Evolutionary conservation across 208 protist species (phyloP).

Genomic region (Angomonas deanei): DNA sequence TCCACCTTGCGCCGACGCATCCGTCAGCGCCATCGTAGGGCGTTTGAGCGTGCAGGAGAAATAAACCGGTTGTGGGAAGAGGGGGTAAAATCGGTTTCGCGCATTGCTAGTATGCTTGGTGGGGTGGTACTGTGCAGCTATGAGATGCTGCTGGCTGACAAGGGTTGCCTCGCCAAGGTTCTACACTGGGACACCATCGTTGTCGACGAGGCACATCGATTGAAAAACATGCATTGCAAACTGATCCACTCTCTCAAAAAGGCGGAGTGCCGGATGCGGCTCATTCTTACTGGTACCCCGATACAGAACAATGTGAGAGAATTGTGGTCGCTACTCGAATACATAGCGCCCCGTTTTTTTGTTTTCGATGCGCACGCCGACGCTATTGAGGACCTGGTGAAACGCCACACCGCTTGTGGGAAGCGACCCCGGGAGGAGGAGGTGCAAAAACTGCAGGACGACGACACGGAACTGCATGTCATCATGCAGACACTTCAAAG

Average conservation of each 20-base stretch:
- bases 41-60: slow-evolving; percentile 33
- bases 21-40: slow-evolving; percentile 28
- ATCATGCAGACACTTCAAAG: slow-evolving; percentile 13
- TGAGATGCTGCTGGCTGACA: slow-evolving; percentile 75
- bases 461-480: background rate
- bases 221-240: slow-evolving; percentile 90
- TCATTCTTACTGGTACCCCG: slow-evolving; percentile 94
- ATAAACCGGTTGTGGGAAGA: slow-evolving; percentile 7
- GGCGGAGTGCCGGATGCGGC: slow-evolving; percentile 83
- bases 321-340: slow-evolving; percentile 98
- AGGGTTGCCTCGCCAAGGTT: slow-evolving; percentile 18
- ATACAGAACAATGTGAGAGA: slow-evolving; percentile 98
- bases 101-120: slow-evolving; percentile 15
- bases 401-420: slow-evolving; percentile 55
- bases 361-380: slow-evolving; percentile 28
- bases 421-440: slow-evolving; percentile 16
- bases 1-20: slow-evolving; percentile 38
- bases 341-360: slow-evolving; percentile 94
- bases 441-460: background rate
- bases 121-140: slow-evolving; percentile 94
- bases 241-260: slow-evolving; percentile 88
- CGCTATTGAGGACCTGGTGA: slow-evolving; percentile 11
- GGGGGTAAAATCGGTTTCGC: slow-evolving; percentile 7
- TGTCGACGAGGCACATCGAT: slow-evolving; percentile 95
- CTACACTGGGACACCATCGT: slow-evolving; percentile 40